Base-by-base conservation (phyloP, 768 basidiomycete genomes). In the Hypholoma fasciculare region DNA sequence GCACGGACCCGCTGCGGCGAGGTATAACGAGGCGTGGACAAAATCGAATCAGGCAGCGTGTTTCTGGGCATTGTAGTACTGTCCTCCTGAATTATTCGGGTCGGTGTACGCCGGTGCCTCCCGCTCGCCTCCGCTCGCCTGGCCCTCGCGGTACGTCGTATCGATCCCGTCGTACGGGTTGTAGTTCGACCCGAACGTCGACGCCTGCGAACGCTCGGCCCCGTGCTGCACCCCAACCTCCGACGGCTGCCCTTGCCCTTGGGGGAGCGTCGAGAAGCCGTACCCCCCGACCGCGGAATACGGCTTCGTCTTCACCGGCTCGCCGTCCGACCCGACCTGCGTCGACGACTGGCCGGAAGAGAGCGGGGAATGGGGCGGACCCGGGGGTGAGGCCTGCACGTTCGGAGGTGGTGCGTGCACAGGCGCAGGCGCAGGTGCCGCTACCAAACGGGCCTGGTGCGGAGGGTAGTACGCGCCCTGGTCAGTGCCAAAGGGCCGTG, bases 131-230 rank as follows among this genome's bases (percentile, higher is more conserved):
- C 14, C 23, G 26, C 14, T 19, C 14, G 6, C 8, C 4, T 14
- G 47, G 17, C 47, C 23, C 13, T 23, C 20, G 7, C 13, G 19
- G 26, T 54, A 46, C 16, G 42, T 19, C 27, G 43, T 37, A 7
- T 54, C 53, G 17, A 54, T 54, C 5, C 53, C 53, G 7, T 47
- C 53, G 23, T 54, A 54, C 6, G 53, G 53, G n/a, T 54, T 54
- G 11, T 46, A 54, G 46, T 54, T 54, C 16, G 53, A 54, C 3
- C 42, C 53, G 4, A 44, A 20, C 1, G 43, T 54, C 34, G 43
- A 37, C 30, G 30, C 42, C 30, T 54, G 53, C 26, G 53, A 54
- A 16, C 42, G 42, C 27, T 46, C 37, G 4, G 26, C 23, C n/a
- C 17, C 42, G 30, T 44, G 53, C 27, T 54, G 53, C 23, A 42